Percentiles rank a stretch among this genome's conserved stretches.
Conservation (phyloP, 2,329 filamentous ascomycete genomes). For the Fonsecaea erecta region DNA sequence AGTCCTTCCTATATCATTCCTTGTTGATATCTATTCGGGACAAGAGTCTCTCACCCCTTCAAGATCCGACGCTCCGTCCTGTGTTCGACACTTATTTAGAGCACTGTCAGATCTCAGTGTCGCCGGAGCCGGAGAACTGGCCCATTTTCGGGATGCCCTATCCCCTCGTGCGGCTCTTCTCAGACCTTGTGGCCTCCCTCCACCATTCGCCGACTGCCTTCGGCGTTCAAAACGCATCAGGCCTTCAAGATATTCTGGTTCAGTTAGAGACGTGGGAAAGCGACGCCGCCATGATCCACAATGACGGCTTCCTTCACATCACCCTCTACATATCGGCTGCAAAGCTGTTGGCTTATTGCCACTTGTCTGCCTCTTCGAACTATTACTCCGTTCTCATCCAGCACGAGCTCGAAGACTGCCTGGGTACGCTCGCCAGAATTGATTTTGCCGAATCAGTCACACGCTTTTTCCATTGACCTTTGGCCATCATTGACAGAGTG, state of each 20-base stretch:
- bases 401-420: not conserved
- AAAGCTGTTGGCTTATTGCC: not conserved
- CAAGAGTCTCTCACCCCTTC: constrained; percentile 1
- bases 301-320: not conserved
- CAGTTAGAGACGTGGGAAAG: not conserved
- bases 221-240: not conserved
- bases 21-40: not conserved
- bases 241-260: not conserved
- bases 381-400: constrained; percentile 1
- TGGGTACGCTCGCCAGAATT: constrained; percentile 2
- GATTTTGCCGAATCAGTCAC: not conserved
- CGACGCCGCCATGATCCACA: not conserved
- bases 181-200: not conserved
- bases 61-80: not conserved
- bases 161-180: not conserved
- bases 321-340: constrained; percentile 1
- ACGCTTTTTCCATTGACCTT: not conserved
- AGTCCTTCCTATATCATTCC: constrained; percentile 3
- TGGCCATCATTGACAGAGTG: not conserved
- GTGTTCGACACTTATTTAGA: not conserved
- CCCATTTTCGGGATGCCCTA: not conserved
- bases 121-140: not conserved
- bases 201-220: not conserved
- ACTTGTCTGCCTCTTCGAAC: not conserved
- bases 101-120: not conserved